Percentiles rank a stretch among this genome's conserved stretches.
phyloP scores from a whole-genome alignment of 345 rosid genomes.

The Clarkia xantiana region DNA sequence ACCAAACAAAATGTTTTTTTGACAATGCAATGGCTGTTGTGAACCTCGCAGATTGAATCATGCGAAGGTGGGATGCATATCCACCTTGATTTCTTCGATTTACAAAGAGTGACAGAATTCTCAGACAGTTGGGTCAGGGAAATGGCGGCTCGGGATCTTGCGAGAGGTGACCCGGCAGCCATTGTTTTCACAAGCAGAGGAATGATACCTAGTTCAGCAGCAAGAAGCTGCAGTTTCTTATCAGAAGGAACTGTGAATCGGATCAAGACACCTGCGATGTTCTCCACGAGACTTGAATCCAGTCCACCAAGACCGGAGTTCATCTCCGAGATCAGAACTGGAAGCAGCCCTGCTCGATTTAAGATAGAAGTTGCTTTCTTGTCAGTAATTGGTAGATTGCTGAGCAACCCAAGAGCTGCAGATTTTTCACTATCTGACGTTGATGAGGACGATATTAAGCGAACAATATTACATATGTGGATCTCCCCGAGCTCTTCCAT shows the following conservation, averaged over 20 bases:
- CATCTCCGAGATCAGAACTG: constrained; percentile 7
- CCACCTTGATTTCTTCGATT: constrained; percentile 31
- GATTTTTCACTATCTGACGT: constrained; percentile 27
- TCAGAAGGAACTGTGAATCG: constrained; percentile 49
- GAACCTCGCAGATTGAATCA: constrained; percentile 35
- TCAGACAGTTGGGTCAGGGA: constrained; percentile 54
- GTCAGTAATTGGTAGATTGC: constrained; percentile 31
- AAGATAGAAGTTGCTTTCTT: constrained; percentile 38
- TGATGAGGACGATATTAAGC: constrained; percentile 20
- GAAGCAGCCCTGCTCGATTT: constrained; percentile 26
- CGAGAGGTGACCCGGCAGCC: constrained; percentile 25
- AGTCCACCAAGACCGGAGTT: too few relatives aligned
- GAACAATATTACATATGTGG: constrained; percentile 20
- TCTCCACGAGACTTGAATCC: constrained; percentile 19
- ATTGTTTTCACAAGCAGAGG: constrained; percentile 41
- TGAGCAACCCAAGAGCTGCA: constrained; percentile 45
- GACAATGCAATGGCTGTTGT: constrained; percentile 29
- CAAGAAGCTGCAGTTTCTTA: constrained; percentile 38
- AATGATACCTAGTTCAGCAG: constrained; percentile 39
- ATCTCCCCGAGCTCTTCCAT: constrained; percentile 41
- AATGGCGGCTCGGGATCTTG: constrained; percentile 39
- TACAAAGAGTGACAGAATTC: constrained; percentile 31
- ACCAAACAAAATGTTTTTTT: constrained; percentile 47
- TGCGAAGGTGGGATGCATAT: constrained; percentile 28
- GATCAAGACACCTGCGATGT: constrained; percentile 30